Evolutionary conservation across 108 stramenopile species (phyloP), one percentile per base, ranked within the genome.

Genomic region (Skeletonema menzelii): DNA sequence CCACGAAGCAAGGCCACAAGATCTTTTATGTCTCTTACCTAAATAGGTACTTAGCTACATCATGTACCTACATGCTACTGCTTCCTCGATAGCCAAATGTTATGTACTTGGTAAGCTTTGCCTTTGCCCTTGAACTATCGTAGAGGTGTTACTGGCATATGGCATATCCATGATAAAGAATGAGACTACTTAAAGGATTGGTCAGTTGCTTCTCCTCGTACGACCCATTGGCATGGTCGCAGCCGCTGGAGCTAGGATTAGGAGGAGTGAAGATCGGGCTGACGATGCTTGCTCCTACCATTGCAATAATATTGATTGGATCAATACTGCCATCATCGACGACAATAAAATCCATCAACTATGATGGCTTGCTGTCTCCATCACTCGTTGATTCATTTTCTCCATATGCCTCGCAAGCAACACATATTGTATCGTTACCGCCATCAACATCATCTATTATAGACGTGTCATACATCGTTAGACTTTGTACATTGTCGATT

Each of bases 161-260:
- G n/a, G n/a, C 13, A 38, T 38, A n/a, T 6, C 13, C 13, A 20
- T 53, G 10, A 7, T 53, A 22, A 7, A 53, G 8, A 22, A 53
- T 53, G 49, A 53, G 22, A 22, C 22, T 28, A 5, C 20, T 75
- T 46, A 47, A 38, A 32, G 66, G 56, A 27, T 4, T 75, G 20
- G 59, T 75, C 15, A 40, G 46, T 13, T 75, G 73, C 55, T 75
- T 66, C 30, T 34, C 65, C 8, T 59, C 31, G 6, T 75, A 75
- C 42, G 73, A 75, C 46, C 20, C 73, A 32, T 13, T 65, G 17
- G 13, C 65, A 26, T 37, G 42, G 55, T 75, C 65, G 65, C 15
- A 75, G 31, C 26, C 73, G 1, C 49, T 53, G 49, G 49, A 53
- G 49, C 24, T 53, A 22, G 8, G 22, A 8, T 53, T 22, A 11